A percentile compares a stretch with the other conserved stretches of the same genome.
These are phyloP conservation scores for Russula abietina DNA, from an alignment of 768 basidiomycete genomes.

Conservation along the genomic window DNA sequence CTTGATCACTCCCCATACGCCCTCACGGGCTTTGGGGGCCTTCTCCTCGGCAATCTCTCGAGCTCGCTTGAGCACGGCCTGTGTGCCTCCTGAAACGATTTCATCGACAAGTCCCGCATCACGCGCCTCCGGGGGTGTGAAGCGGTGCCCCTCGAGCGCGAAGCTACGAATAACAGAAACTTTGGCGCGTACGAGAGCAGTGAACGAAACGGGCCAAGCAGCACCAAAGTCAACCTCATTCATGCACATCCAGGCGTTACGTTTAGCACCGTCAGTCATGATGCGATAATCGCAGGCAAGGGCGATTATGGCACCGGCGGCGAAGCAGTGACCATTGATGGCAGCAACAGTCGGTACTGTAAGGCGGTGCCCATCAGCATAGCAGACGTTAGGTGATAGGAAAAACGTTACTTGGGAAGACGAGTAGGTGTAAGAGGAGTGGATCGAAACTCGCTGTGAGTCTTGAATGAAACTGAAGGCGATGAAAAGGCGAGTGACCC, in stretches of 20 bases:
- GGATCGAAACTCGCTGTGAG: slow-evolving; percentile 51
- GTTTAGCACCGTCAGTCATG: slow-evolving; percentile 75
- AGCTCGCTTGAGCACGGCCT: slow-evolving; percentile 57
- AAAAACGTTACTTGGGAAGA: slow-evolving; percentile 60
- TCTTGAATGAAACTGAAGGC: neutral
- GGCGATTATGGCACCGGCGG: slow-evolving; percentile 73
- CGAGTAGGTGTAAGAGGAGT: slow-evolving; percentile 57
- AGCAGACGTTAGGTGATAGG: neutral
- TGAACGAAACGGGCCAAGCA: slow-evolving; percentile 67
- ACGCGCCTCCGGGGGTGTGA: slow-evolving; percentile 65
- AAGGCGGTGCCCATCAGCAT: neutral
- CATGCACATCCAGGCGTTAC: slow-evolving; percentile 85
- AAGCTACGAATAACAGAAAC: slow-evolving; percentile 66
- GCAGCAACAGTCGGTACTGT: slow-evolving; percentile 74
- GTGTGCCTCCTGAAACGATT: slow-evolving; percentile 53
- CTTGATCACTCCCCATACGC: slow-evolving; percentile 73
- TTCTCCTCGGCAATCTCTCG: slow-evolving; percentile 53
- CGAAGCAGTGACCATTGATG: slow-evolving; percentile 82
- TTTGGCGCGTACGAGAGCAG: slow-evolving; percentile 58
- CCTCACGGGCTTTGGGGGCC: slow-evolving; percentile 45
- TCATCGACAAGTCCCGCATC: slow-evolving; percentile 64
- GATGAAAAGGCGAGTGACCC: slow-evolving; percentile 22
- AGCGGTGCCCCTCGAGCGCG: slow-evolving; percentile 73
- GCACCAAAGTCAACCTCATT: slow-evolving; percentile 89
- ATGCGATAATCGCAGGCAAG: slow-evolving; percentile 84